Conservation (phyloP, 2,329 filamentous ascomycete species). For the Colletotrichum higginsianum region DNA sequence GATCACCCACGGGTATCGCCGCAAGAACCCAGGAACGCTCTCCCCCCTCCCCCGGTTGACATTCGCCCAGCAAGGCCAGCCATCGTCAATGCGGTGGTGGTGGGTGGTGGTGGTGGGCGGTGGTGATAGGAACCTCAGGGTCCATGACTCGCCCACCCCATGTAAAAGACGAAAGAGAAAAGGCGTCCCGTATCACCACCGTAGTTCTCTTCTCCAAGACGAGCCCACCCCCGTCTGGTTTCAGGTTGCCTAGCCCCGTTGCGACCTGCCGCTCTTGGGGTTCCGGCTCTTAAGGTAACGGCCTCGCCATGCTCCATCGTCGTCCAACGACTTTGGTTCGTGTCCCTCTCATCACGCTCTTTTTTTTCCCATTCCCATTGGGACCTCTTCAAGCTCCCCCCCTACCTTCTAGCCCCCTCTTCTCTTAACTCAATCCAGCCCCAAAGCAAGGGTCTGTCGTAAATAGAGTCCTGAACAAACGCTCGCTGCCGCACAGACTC, state of each 20-base stretch:
- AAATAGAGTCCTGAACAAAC: constrained; percentile 8
- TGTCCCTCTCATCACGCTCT: not conserved
- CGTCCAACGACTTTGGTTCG: not conserved
- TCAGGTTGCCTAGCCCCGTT: constrained; percentile 8
- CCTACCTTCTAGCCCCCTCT: too few relatives aligned
- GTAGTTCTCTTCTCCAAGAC: too few relatives aligned
- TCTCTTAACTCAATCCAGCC: constrained; percentile 4
- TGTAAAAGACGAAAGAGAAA: not conserved
- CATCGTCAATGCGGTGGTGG: constrained; percentile 16
- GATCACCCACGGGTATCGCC: not conserved
- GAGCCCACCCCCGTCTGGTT: not conserved
- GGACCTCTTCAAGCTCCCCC: too few relatives aligned
- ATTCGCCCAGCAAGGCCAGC: constrained; percentile 34
- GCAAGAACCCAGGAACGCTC: not conserved
- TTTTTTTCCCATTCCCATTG: too few relatives aligned
- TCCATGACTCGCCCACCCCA: constrained; percentile 19
- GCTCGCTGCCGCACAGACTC: not conserved
- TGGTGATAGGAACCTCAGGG: not conserved
- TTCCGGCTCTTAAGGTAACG: not conserved
- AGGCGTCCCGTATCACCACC: not conserved
- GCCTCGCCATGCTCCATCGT: not conserved
- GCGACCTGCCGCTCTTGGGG: not conserved
- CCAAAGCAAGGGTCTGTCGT: constrained; percentile 23
- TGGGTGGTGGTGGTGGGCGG: not conserved
- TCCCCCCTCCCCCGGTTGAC: not conserved